Base-by-base conservation (phyloP, 306 rosid genomes). In the Gleditsia sinensis region DNA sequence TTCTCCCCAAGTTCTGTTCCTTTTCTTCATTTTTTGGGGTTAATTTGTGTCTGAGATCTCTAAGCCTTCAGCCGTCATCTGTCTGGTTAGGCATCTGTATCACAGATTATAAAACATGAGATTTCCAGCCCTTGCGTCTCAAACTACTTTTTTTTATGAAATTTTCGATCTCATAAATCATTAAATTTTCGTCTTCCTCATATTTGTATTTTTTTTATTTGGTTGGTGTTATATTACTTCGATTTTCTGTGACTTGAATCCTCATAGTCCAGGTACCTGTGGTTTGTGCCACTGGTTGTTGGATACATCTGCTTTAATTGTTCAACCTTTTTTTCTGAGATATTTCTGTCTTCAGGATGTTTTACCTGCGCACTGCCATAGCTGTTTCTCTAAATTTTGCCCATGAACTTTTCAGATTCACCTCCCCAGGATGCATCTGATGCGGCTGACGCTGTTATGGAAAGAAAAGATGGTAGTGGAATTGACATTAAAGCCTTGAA, bases 341-440 rank as follows among this genome's bases (percentile, higher is more conserved):
- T 14, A 12, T 16, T n/a, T n/a, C n/a, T 48, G 25, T 48, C 23
- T 48, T 6, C 14, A 5, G 3, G 43, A 3, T 5, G 9, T 34
- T 40, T 51, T 46, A 3, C 24, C 5, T 24, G 36, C 30, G 9
- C 43, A 33, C 34, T 72, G 11, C 6, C 21, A 5, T 13, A 17
- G 10, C 13, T 63, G 59, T 51, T 8, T 48, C 2, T 30, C 39
- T 56, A 40, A 58, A 34, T 20, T 64, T 51, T 53, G 7, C 49
- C 39, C 4, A 3, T 72, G 12, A 16, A 74, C 25, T 51, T 74
- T 51, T 56, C 82, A 94, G 94, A 80, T 82, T 78, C 80, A 33
- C 48, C 72, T 11, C 36, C 75, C 2, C 49, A 14, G 10, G 57
- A 50, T 49, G 42, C 62, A 14, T 50, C 79, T 24, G 65, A 71